phyloP scores from a whole-genome alignment of 176 grass and related monocot genomes.

The Lolium perenne region DNA sequence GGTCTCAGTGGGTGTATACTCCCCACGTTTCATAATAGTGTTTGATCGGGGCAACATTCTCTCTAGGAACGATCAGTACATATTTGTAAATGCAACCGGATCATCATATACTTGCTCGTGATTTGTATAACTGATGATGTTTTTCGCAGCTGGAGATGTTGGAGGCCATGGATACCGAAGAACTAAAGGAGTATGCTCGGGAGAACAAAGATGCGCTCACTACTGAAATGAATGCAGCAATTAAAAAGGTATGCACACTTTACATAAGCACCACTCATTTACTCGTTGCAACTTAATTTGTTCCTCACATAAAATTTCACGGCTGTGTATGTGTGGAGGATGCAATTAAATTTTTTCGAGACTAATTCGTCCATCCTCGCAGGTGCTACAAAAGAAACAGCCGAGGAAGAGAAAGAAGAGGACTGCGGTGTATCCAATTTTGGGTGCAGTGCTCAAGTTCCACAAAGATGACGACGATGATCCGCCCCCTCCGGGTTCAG shows the following conservation, averaged over 20 bases:
- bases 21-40: neutral
- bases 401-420: conserved; percentile 27
- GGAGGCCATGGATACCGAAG: conserved; percentile 12
- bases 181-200: neutral
- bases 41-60: neutral
- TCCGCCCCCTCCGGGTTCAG: neutral
- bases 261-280: neutral
- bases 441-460: conserved; percentile 39
- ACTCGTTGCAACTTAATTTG: too few relatives aligned
- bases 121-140: neutral
- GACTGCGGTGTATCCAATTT: neutral
- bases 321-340: too few relatives aligned
- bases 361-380: neutral
- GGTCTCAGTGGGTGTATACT: neutral
- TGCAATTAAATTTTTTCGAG: neutral
- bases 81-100: neutral
- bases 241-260: neutral
- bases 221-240: neutral
- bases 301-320: too few relatives aligned
- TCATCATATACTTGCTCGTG: neutral
- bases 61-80: neutral
- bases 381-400: neutral
- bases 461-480: conserved; percentile 17
- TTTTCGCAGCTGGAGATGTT: neutral
- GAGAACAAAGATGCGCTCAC: neutral